Evolutionary conservation across 768 basidiomycete species (phyloP).

Genomic region (Suillus weaverae): DNA sequence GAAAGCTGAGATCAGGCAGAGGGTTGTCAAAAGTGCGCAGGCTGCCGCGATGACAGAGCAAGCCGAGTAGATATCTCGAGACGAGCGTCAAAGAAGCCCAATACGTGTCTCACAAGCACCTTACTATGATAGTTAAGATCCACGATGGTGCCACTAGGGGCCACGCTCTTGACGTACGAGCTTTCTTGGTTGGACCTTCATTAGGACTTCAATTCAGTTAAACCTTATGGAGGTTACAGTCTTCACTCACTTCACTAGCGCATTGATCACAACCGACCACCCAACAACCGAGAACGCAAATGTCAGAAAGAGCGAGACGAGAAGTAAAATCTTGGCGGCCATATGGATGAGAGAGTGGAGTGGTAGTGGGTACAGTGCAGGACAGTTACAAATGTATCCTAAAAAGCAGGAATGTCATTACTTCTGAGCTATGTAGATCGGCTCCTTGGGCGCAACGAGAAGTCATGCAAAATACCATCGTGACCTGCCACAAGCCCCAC

Average conservation of each 20-base stretch:
- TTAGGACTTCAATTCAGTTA: neutral
- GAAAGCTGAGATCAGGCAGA: slow-evolving; percentile 27
- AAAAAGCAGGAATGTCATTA: neutral
- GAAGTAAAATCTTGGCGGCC: neutral
- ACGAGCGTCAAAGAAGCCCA: neutral
- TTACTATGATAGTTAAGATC: slow-evolving; percentile 4
- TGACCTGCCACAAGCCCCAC: neutral
- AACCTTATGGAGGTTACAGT: neutral
- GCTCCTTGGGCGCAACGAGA: neutral
- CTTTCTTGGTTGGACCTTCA: slow-evolving; percentile 11
- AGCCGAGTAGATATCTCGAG: slow-evolving; percentile 37
- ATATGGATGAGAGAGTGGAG: neutral
- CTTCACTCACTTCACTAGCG: slow-evolving; percentile 11
- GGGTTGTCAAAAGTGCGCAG: slow-evolving; percentile 30
- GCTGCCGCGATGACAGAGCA: slow-evolving; percentile 36
- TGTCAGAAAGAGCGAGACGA: slow-evolving; percentile 27
- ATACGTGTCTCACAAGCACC: neutral
- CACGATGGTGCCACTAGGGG: neutral
- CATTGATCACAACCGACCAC: slow-evolving; percentile 7
- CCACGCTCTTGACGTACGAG: neutral
- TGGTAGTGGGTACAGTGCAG: neutral
- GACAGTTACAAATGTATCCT: neutral
- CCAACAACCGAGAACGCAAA: slow-evolving; percentile 29
- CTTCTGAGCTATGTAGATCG: neutral
- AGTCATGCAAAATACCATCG: neutral